phyloP scores from a whole-genome alignment of 2,329 filamentous ascomycete genomes.

The Mycosphaerella arachidis region DNA sequence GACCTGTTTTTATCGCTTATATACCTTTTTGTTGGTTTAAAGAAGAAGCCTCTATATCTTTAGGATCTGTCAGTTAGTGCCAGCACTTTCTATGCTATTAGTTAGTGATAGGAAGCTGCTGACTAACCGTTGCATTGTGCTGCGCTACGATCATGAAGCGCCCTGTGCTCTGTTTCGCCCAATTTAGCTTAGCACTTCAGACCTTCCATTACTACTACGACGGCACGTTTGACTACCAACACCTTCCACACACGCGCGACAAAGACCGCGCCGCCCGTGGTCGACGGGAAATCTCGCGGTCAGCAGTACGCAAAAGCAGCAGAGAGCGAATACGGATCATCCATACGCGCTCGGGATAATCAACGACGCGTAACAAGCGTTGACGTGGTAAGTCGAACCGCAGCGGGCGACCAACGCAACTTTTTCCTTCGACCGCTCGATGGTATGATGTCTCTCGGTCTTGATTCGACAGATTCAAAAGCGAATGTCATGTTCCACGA shows the following conservation, averaged over 20 bases:
- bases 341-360: neutral
- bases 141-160: neutral
- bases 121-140: too few species aligned
- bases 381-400: neutral
- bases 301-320: too few species aligned
- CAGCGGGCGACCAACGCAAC: neutral
- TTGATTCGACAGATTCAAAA: neutral
- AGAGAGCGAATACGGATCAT: too few species aligned
- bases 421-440: neutral
- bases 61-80: too few species aligned
- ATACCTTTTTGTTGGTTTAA: too few species aligned
- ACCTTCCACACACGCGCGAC: neutral
- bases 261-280: neutral
- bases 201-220: neutral
- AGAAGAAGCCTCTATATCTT: too few species aligned
- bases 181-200: neutral
- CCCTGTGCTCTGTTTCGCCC: neutral
- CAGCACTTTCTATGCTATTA: too few species aligned
- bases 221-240: neutral
- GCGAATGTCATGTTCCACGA: too few species aligned
- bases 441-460: too few species aligned
- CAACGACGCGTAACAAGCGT: neutral
- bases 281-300: neutral
- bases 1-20: too few species aligned
- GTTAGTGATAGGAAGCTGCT: too few species aligned